phyloP scores from a whole-genome alignment of 2,329 filamentous ascomycete genomes.

The Fusarium algeriense region DNA sequence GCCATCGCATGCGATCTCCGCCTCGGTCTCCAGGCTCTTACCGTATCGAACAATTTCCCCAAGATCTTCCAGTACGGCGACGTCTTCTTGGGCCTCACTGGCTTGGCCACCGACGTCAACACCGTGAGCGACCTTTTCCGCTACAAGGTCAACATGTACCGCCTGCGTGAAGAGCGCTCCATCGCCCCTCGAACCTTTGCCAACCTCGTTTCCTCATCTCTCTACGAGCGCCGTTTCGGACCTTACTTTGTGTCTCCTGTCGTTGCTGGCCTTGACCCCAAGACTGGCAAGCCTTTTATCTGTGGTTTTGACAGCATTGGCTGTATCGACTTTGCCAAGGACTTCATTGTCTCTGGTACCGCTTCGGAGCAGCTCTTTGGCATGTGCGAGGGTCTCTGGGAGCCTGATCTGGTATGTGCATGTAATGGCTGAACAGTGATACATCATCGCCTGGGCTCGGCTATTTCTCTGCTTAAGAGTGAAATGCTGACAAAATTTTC shows the following conservation, averaged over 20 bases:
- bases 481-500: constrained; percentile 31
- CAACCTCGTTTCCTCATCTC: constrained; percentile 89
- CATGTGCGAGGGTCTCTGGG: constrained; percentile 98
- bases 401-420: constrained; percentile 87
- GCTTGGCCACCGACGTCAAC: constrained; percentile 93
- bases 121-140: constrained; percentile 98
- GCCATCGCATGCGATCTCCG: constrained; percentile 99
- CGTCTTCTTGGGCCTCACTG: constrained; percentile 94
- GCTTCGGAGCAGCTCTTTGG: constrained; percentile 98
- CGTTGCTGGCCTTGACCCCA: constrained; percentile 93
- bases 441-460: background rate
- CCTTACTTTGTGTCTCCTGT: constrained; percentile 97
- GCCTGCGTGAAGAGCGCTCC: constrained; percentile 95
- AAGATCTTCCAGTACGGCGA: constrained; percentile 99
- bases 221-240: constrained; percentile 97
- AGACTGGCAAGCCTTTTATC: constrained; percentile 94
- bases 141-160: constrained; percentile 99
- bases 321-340: constrained; percentile 99
- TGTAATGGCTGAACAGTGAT: background rate
- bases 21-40: constrained; percentile 94
- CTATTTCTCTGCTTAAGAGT: background rate
- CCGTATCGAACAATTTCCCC: constrained; percentile 99
- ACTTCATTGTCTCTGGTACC: constrained; percentile 98
- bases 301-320: constrained; percentile 99
- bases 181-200: constrained; percentile 96